Percentiles rank a stretch among this genome's conserved stretches.
Conservation (phyloP, 495 filamentous ascomycete species). For the Hyaloscypha variabilis region DNA sequence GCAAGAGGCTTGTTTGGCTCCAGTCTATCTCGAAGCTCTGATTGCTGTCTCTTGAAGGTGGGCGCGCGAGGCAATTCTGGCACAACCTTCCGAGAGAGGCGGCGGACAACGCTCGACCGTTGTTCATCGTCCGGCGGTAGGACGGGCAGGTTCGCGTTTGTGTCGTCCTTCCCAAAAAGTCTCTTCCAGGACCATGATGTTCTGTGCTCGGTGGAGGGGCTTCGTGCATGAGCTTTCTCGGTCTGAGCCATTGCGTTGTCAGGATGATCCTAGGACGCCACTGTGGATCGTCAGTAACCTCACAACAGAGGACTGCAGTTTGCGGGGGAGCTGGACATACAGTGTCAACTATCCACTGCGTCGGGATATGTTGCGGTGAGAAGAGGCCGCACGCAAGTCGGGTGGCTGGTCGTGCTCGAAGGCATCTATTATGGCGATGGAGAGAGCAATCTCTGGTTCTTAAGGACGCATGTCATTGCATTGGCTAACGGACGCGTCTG, state of each 20-base stretch:
- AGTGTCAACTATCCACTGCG: background rate
- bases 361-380: background rate
- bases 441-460: conserved; percentile 26
- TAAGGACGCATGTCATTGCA: conserved; percentile 30
- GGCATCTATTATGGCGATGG: conserved; percentile 13
- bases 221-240: conserved; percentile 28
- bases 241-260: conserved; percentile 30
- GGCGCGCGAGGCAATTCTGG: conserved; percentile 73
- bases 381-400: conserved; percentile 17
- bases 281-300: conserved; percentile 18
- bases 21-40: conserved; percentile 74
- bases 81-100: conserved; percentile 71
- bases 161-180: conserved; percentile 35
- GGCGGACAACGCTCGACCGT: conserved; percentile 50
- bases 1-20: conserved; percentile 59
- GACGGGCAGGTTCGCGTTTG: conserved; percentile 2
- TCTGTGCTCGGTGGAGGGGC: conserved; percentile 28
- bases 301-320: background rate
- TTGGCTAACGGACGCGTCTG: conserved; percentile 5
- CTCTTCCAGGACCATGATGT: conserved; percentile 36
- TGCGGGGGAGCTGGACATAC: background rate
- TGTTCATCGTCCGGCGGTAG: conserved; percentile 29
- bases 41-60: conserved; percentile 80
- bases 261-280: conserved; percentile 19
- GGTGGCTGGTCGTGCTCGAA: background rate